Evolutionary conservation across 2,329 filamentous ascomycete genomes (phyloP).

Genomic region (Penicillium sclerotigenum): DNA sequence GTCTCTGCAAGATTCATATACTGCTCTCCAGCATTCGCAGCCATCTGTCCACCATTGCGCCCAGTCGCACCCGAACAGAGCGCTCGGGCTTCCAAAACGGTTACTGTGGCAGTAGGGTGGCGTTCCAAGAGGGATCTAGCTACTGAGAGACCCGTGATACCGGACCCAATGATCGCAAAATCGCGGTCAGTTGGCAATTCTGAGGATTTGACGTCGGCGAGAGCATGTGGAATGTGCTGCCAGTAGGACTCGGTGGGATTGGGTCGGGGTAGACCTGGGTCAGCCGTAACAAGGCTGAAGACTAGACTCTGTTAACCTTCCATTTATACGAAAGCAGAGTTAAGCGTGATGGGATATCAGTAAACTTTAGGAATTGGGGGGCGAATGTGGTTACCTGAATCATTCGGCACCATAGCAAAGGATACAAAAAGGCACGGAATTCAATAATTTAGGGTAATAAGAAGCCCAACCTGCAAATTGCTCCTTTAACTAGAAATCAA

Average conservation of each 20-base stretch:
- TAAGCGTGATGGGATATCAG: not conserved
- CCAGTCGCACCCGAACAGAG: constrained; percentile 40
- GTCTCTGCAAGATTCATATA: constrained; percentile 21
- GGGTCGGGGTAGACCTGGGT: constrained; percentile 36
- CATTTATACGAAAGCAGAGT: not conserved
- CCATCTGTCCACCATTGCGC: constrained; percentile 38
- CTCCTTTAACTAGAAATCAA: not conserved
- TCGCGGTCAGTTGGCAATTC: constrained; percentile 26
- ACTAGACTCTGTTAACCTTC: constrained; percentile 8
- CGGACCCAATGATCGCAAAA: constrained; percentile 37
- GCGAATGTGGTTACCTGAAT: not conserved
- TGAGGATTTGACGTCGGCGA: constrained; percentile 31
- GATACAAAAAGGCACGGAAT: not conserved
- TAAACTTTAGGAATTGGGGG: not conserved
- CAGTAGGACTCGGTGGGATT: constrained; percentile 40
- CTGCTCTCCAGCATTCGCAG: constrained; percentile 27
- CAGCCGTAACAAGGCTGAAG: constrained; percentile 18
- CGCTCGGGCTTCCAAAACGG: constrained; percentile 35
- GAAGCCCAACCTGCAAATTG: not conserved
- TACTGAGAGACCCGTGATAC: constrained; percentile 36
- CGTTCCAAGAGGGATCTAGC: constrained; percentile 31
- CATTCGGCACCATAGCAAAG: not conserved
- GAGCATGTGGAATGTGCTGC: constrained; percentile 34
- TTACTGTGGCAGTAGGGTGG: constrained; percentile 26
- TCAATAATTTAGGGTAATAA: not conserved